These are phyloP conservation scores for Entelexis sorbosivorans DNA, from an alignment of 1,139 yeast species.

Conservation along the genomic window DNA sequence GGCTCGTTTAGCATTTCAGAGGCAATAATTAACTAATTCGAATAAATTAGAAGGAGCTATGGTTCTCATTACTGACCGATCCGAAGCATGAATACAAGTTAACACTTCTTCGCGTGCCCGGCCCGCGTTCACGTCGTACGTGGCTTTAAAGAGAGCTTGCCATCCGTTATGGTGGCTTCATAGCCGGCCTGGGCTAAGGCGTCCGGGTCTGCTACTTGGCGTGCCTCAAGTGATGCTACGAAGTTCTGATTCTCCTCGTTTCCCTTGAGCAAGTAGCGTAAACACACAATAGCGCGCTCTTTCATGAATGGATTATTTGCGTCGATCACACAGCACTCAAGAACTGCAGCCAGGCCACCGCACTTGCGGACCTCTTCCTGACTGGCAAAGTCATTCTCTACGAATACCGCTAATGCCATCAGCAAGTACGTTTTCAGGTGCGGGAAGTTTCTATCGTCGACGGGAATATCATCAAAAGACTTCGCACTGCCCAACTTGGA, in stretches of 20 bases:
- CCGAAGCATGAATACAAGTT: too few species aligned
- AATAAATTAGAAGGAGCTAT: neutral
- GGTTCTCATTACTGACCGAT: too few species aligned
- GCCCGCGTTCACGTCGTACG: neutral
- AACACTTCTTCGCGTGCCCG: too few species aligned
- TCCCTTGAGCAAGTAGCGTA: conserved; percentile 52
- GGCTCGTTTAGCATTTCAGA: conserved; percentile 17
- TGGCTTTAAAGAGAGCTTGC: conserved; percentile 38
- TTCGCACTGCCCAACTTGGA: conserved; percentile 14
- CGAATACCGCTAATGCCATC: conserved; percentile 15
- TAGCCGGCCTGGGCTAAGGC: conserved; percentile 47
- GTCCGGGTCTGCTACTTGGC: conserved; percentile 41
- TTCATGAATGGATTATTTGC: conserved; percentile 73
- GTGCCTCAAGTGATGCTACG: conserved; percentile 55
- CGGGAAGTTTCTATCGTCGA: conserved; percentile 17
- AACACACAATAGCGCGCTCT: conserved; percentile 71
- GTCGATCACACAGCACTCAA: conserved; percentile 78
- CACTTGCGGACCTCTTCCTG: conserved; percentile 59
- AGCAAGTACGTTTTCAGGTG: conserved; percentile 13
- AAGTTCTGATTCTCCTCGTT: conserved; percentile 63
- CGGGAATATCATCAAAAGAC: conserved; percentile 2
- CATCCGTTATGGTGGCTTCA: conserved; percentile 47
- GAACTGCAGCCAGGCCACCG: conserved; percentile 59
- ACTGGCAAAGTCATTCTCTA: conserved; percentile 27
- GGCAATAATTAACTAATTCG: conserved; percentile 28